Evolutionary conservation across 2,329 filamentous ascomycete genomes (phyloP), one percentile per base, ranked within the genome.

Genomic region (Pyrenophora seminiperda): DNA sequence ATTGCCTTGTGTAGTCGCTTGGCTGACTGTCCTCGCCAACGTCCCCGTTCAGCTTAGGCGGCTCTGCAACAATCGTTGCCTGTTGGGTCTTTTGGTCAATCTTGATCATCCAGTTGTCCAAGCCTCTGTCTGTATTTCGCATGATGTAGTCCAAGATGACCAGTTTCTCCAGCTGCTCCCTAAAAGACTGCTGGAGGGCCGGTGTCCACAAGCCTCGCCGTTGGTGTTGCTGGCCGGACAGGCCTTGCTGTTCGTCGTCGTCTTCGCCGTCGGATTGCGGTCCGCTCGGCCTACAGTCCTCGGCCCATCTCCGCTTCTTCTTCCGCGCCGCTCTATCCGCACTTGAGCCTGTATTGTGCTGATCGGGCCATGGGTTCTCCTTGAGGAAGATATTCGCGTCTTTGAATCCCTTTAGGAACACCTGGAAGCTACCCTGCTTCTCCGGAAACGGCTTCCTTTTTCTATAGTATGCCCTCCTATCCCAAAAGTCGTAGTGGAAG

Each of bases 41-140:
- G 7, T 61, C 43, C 3, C 79, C 75, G 42, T 86, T 83, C 47
- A 79, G 80, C 77, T 80, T 90, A 67, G 79, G 95, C 9, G 92
- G 90, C 53, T 97, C 91, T 0, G 91, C 91, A 13, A 88, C 87
- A 58, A 99, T 90, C 6, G 89, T 90, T 10, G 94, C 93, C 64
- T 88, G 83, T 66, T 94, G 85, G 2, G 83, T 86, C 62, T 91
- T 83, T 81, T 86, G 90, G 72, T 99, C 92, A 24, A 99, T 90
- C 73, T 91, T 94, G 69, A 99, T 91, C 94, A 99, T 99, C 94
- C 94, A 99, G 65, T 99, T 99, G 72, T 99, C 94, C 48, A 97
- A 79, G 1, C 94, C 94, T 75, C 94, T 84, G 72, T 99, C 94
- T 1, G 94, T 99, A 69, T 99, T 99, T 50, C 94, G 85, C 94